Base-by-base conservation (phyloP, 2,329 filamentous ascomycete species). In the Tolypocladium amazonense region DNA sequence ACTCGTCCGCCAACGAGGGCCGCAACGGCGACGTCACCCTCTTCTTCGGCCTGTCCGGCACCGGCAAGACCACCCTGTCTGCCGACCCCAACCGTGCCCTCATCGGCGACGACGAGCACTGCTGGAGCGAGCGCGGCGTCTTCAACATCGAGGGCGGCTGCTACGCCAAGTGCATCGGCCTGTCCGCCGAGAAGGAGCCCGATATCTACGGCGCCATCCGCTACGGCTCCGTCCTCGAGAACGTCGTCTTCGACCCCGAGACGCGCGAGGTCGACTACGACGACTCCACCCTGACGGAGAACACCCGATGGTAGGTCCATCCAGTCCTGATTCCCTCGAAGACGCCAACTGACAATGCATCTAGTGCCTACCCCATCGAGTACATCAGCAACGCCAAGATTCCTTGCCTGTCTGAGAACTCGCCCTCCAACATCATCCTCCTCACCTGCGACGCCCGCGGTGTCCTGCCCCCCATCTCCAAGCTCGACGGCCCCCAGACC, bases 101-200 rank as follows among this genome's bases (percentile, higher is more conserved):
- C 71, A 99, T 99, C 70, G 94, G 94, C 74, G 94, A 99, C 70
- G 94, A 99, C 73, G 94, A 99, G 88, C 94, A 99, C 85, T 97
- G 94, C 88, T 99, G 94, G 94, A 92, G 88, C 69, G 94, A 99
- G 74, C 86, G 78, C 61, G 94, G 94, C 75, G 87, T 99, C 74
- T 99, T 99, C 88, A 99, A 99, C 85, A 99, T 99, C 61, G 94
- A 99, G 80, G 94, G 94, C 70, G 94, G 94, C 66, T 99, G 94
- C 85, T 99, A 99, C 79, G 94, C 94, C 77, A 99, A 99, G 88
- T 93, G 88, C 77, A 93, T 99, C 73, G 93, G 93, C 67, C 88
- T 99, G 60, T 97, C 94, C 27, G 92, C 88, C 56, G 94, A 99
- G 84, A 99, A 97, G 86, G 94, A 99, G 79, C 94, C 94, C 59